Evolutionary conservation across 192 early-diverging fungal genomes (phyloP), one percentile per base, ranked within the genome.

Genomic region (Coemansia sp.): DNA sequence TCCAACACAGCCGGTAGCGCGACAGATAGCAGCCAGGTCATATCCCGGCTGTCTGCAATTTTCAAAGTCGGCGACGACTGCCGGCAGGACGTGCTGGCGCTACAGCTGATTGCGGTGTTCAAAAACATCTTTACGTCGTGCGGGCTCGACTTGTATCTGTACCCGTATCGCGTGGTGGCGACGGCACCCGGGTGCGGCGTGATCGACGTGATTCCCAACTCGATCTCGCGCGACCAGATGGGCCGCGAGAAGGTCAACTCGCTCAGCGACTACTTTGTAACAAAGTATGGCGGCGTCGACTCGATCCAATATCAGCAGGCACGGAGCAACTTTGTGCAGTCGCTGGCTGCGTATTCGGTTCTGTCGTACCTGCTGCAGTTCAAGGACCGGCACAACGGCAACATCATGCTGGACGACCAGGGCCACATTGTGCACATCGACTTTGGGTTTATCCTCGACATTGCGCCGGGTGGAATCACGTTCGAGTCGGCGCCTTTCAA

Each of bases 51-150:
- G 66, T 89, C 90, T 5, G 89, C 93, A 1, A 99, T 99, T 57
- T 99, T 99, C 85, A 99, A 99, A 84, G 96, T 99, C 43, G 97
- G 97, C 56, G 97, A 99, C 61, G 96, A 99, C 78, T 99, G 97
- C 79, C 87, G 97, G 27, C 97, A 99, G 76, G 97, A 99, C 69
- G 91, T 99, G 18, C 83, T 99, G 60, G 96, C 97, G 3, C 73
- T 99, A 48, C 97, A 99, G 81, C 82, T 99, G 62, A 97, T 99
- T 80, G 91, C 91, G 1, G 88, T 96, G 30, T 99, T 97, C 81
- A 97, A 98, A 64, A 93, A 90, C 76, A 96, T 99, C 44, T 95
- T 96, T 54, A 85, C 88, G 0, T 87, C 85, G 29, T 87, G 89
- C 22, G 96, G 93, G 4, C 77, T 98, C 46, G 96, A 99, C 69